Percentiles rank a stretch among this genome's conserved stretches.
Evolutionary conservation across 1,284 basidiomycete species (phyloP).

Genomic region (Cutaneotrichosporon sp.): DNA sequence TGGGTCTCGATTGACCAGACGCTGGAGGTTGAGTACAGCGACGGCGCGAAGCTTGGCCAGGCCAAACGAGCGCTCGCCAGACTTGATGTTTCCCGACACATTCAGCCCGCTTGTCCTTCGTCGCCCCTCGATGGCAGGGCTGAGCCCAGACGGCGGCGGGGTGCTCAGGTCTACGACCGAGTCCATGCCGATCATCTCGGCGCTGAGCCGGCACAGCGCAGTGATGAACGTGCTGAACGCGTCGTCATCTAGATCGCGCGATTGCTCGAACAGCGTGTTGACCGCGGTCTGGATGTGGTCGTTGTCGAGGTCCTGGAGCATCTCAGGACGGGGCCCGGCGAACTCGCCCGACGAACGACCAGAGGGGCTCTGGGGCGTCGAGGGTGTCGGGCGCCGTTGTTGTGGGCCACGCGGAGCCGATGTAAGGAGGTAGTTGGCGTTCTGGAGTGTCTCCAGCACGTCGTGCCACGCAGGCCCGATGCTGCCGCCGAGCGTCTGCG

Average conservation of each 20-base stretch:
- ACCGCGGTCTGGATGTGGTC: conserved; percentile 72
- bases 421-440: conserved; percentile 84
- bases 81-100: conserved; percentile 70
- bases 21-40: conserved; percentile 75
- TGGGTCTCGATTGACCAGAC: conserved; percentile 75
- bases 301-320: conserved; percentile 65
- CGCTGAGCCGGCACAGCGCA: conserved; percentile 79
- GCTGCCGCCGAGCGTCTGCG: conserved; percentile 78
- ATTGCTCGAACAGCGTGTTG: conserved; percentile 78
- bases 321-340: conserved; percentile 26
- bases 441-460: conserved; percentile 85
- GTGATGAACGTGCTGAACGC: conserved; percentile 81
- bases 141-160: conserved; percentile 12
- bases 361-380: conserved; percentile 10
- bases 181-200: conserved; percentile 86
- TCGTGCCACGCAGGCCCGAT: conserved; percentile 88
- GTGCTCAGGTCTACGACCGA: conserved; percentile 43
- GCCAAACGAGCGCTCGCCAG: conserved; percentile 65
- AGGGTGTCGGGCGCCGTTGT: conserved; percentile 6
- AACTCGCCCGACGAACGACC: conserved; percentile 19
- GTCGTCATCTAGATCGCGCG: conserved; percentile 74
- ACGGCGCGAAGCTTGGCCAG: conserved; percentile 81
- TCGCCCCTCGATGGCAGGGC: conserved; percentile 53
- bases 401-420: conserved; percentile 33
- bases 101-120: conserved; percentile 82